A percentile compares a stretch with the other conserved stretches of the same genome.
These are phyloP conservation scores for Candida vartiovaarae DNA, from an alignment of 805 yeast species.

Conservation along the genomic window DNA sequence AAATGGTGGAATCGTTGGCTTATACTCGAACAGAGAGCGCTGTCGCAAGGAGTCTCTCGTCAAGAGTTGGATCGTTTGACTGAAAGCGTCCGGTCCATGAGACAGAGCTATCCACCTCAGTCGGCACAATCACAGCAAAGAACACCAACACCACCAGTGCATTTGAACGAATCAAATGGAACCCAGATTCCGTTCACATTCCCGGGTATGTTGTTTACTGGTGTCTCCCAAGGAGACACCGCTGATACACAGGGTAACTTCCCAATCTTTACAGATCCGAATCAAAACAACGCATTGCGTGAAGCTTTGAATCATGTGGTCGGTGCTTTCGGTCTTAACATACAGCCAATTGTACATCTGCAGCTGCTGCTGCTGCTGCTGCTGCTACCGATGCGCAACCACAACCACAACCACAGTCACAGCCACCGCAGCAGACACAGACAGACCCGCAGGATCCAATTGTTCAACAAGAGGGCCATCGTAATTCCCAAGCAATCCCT, in stretches of 20 bases:
- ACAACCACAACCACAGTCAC: neutral
- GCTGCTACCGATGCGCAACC: neutral
- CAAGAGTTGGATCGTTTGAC: conserved; percentile 3
- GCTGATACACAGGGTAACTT: conserved; percentile 1
- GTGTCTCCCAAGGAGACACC: conserved; percentile 1
- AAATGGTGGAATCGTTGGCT: conserved; percentile 9
- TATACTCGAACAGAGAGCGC: conserved; percentile 15
- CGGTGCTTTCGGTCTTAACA: neutral
- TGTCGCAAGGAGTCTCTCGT: conserved; percentile 9
- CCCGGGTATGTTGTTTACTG: conserved; percentile 1
- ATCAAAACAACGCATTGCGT: conserved; percentile 6
- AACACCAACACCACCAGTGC: neutral
- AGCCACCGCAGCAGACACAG: conserved; percentile 1
- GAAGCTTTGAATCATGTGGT: conserved; percentile 9
- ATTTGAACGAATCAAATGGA: neutral
- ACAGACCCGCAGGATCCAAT: no score
- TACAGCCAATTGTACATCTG: neutral
- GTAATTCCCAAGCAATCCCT: no score
- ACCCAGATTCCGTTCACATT: neutral
- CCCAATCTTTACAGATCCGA: conserved; percentile 4
- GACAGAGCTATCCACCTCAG: neutral
- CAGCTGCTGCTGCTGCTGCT: neutral
- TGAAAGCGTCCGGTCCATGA: neutral
- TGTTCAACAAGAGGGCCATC: no score
- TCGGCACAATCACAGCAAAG: neutral